Conservation (phyloP, 805 yeast species). For the Suhomyces kilbournensis region DNA sequence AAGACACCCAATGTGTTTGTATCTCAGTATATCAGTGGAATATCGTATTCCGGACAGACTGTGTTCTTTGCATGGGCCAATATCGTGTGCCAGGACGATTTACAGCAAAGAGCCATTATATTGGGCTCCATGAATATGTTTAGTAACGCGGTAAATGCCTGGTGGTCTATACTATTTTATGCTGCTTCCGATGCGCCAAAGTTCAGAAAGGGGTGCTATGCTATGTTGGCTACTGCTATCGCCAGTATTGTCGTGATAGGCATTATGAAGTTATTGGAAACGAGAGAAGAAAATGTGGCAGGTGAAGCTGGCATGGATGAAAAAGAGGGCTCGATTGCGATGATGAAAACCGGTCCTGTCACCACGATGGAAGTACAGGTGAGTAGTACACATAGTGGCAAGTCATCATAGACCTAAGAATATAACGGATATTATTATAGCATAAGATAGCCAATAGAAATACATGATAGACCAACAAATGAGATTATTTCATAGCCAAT, state of each 20-base stretch:
- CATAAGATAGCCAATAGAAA: no score
- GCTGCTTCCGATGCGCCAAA: conserved; percentile 51
- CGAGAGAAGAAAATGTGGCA: conserved; percentile 25
- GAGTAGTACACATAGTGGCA: background rate
- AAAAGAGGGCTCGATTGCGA: background rate
- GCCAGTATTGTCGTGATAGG: conserved; percentile 40
- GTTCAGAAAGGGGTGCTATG: conserved; percentile 52
- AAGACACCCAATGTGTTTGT: conserved; percentile 40
- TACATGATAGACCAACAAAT: no score
- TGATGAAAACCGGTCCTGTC: background rate
- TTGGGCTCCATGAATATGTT: conserved; percentile 67
- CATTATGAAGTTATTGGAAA: conserved; percentile 43
- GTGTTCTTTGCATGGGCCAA: conserved; percentile 65
- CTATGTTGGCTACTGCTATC: conserved; percentile 52
- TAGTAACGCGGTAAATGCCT: conserved; percentile 59
- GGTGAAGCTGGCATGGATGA: background rate
- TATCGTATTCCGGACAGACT: conserved; percentile 58
- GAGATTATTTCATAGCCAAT: no score
- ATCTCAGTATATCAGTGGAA: conserved; percentile 55
- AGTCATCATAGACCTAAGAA: background rate
- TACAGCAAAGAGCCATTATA: conserved; percentile 62
- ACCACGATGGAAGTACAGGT: background rate
- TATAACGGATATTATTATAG: no score
- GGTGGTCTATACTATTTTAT: conserved; percentile 59
- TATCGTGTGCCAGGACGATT: conserved; percentile 53